Base-by-base conservation (phyloP, 83 land plant species). In the Larix sibirica region DNA sequence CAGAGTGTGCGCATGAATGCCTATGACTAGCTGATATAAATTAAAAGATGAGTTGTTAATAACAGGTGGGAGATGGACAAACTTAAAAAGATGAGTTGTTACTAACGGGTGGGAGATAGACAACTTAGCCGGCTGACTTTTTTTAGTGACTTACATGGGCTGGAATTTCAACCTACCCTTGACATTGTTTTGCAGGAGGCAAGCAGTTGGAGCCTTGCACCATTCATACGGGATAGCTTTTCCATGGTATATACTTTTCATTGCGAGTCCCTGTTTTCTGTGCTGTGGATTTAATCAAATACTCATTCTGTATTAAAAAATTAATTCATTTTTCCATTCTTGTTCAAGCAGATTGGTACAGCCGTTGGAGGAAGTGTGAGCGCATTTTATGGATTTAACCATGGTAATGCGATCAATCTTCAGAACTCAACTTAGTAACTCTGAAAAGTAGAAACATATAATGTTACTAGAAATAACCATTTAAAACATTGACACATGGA, bases 361-460 rank as follows among this genome's bases (percentile, higher is more conserved):
- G 90, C 90, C 86, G 86, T 92, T 84, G 94, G 94, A 47, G 94
- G 94, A 18, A 87, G 85, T 28, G 81, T 91, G 33, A 87, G 94
- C 80, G 94, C 90, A 17, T 91, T 91, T 60, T 89, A 92, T 84
- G 94, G 94, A 28, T 92, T 92, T 86, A 92, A 92, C 73, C 82
- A 85, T 83, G 91, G 91, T 92, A 87, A 59, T 73, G 28, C 23
- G 2, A 44, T 44, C 1, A n/a, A 40, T 20, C 9, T 73, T 73
- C 23, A 73, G 16, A 73, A 20, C 12, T 73, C 12, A 18, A 8
- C 58, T 24, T 44, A 42, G 23, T 13, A 73, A 70, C n/a, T 38
- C 42, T 40, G 14, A n/a, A 44, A 44, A 44, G 42, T 42, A 17
- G 42, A 18, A n/a, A n/a, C 12, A 7, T 21, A 64, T 2, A 73